Percentiles rank a stretch among this genome's conserved stretches.
phyloP scores from a whole-genome alignment of 202 grass and related monocot species.

The Brachypodium distachyon region DNA sequence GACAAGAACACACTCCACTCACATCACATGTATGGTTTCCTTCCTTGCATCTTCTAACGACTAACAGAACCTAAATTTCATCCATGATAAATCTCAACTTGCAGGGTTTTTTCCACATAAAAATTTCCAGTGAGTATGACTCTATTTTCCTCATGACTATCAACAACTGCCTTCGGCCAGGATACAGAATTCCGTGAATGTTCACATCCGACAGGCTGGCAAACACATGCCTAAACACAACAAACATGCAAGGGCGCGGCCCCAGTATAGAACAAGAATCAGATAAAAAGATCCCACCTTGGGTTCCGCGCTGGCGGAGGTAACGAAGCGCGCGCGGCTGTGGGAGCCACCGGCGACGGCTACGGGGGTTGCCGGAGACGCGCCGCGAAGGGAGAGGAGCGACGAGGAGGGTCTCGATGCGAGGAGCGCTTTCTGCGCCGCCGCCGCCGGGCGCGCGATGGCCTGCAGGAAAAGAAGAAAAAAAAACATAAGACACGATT shows the following conservation, averaged over 20 bases:
- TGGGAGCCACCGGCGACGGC: slow-evolving; percentile 5
- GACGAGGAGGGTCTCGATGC: background rate
- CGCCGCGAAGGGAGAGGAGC: slow-evolving; percentile 1
- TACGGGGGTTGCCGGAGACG: background rate
- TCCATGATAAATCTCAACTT: background rate
- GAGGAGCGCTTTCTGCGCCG: slow-evolving; percentile 19
- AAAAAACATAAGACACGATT: background rate
- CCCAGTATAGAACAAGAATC: too few species aligned
- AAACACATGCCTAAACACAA: too few species aligned
- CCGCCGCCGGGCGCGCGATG: slow-evolving; percentile 26
- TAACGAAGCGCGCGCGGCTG: slow-evolving; percentile 31
- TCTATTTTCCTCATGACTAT: background rate
- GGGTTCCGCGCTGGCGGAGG: slow-evolving; percentile 45
- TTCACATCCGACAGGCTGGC: background rate
- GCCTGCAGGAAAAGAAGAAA: slow-evolving; percentile 25
- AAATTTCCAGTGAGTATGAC: background rate
- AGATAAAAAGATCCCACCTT: too few species aligned
- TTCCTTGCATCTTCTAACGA: background rate
- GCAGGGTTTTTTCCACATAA: background rate
- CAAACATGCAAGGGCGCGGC: too few species aligned
- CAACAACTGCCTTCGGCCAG: background rate
- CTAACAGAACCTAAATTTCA: background rate
- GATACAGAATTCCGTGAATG: background rate
- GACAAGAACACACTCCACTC: background rate
- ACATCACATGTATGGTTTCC: background rate